phyloP scores from a whole-genome alignment of 75 land plant species.

The Cupressus sempervirens region DNA sequence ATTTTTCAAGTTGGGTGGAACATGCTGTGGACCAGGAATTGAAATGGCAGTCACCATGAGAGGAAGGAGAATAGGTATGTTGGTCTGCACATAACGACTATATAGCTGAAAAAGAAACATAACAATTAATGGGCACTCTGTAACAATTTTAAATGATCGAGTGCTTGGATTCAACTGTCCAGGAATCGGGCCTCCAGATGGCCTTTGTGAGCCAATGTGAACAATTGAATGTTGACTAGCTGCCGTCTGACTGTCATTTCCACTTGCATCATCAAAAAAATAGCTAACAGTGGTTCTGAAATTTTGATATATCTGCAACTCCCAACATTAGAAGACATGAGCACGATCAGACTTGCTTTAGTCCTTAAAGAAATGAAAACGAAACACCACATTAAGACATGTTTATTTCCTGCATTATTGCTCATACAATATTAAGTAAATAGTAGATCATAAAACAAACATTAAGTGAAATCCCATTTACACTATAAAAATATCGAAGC shows the following conservation, averaged over 20 bases:
- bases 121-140: conserved; percentile 96
- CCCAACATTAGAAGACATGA: conserved; percentile 6
- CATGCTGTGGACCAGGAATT: conserved; percentile 87
- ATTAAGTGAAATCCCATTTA: background rate
- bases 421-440: background rate
- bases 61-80: conserved; percentile 86
- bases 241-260: conserved; percentile 30
- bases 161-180: conserved; percentile 90
- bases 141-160: conserved; percentile 91
- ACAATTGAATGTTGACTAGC: conserved; percentile 40
- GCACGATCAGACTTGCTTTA: background rate
- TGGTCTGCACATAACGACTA: conserved; percentile 81
- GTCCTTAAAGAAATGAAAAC: background rate
- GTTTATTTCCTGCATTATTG: background rate
- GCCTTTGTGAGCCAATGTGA: conserved; percentile 51
- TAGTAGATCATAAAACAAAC: background rate
- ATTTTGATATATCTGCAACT: conserved; percentile 73
- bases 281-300: conserved; percentile 76
- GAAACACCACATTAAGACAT: background rate
- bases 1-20: conserved; percentile 65
- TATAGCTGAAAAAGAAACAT: conserved; percentile 97
- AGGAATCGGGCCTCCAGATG: conserved; percentile 40
- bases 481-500: background rate
- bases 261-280: conserved; percentile 68
- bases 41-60: conserved; percentile 95